A percentile compares a stretch with the other conserved stretches of the same genome.
Evolutionary conservation across 371 early-diverging fungal species (phyloP).

Genomic region (Syncephalastrum racemosum): DNA sequence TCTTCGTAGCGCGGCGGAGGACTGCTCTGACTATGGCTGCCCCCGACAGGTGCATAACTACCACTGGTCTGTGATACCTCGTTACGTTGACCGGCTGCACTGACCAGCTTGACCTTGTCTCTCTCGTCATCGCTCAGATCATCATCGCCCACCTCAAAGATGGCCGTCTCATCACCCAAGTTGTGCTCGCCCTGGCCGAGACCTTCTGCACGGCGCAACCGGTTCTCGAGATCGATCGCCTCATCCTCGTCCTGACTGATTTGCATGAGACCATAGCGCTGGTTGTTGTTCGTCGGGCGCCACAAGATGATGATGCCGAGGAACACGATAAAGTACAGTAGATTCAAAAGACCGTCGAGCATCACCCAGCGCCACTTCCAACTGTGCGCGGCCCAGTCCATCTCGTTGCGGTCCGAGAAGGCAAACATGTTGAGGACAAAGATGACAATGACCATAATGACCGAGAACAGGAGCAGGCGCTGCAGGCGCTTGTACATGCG

Average conservation of each 20-base stretch:
- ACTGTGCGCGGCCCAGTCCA: conserved; percentile 73
- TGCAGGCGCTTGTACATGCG: conserved; percentile 88
- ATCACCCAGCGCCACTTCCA: conserved; percentile 93
- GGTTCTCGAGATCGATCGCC: conserved; percentile 59
- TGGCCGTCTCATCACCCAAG: conserved; percentile 46
- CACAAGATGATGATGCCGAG: conserved; percentile 80
- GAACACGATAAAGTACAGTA: conserved; percentile 82
- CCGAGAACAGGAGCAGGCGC: conserved; percentile 75
- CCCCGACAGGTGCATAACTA: no score
- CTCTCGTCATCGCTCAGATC: conserved; percentile 56
- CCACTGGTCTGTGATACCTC: no score
- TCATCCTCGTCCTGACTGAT: conserved; percentile 59
- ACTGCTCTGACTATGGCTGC: conserved; percentile 14
- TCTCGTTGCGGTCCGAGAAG: conserved; percentile 58
- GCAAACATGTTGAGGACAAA: conserved; percentile 81
- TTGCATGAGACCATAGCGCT: conserved; percentile 68
- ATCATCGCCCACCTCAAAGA: conserved; percentile 70
- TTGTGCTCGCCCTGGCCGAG: conserved; percentile 40
- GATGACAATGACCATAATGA: conserved; percentile 69
- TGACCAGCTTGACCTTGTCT: conserved; percentile 22
- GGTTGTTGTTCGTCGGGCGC: conserved; percentile 93
- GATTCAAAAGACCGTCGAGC: conserved; percentile 85
- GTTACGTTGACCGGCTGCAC: conserved; percentile 19
- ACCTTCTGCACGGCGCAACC: conserved; percentile 50
- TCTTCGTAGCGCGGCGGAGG: conserved; percentile 4